Percentiles rank a stretch among this genome's conserved stretches.
Conservation (phyloP, 129 eudicot genomes). For the Scalesia atractyloides region DNA sequence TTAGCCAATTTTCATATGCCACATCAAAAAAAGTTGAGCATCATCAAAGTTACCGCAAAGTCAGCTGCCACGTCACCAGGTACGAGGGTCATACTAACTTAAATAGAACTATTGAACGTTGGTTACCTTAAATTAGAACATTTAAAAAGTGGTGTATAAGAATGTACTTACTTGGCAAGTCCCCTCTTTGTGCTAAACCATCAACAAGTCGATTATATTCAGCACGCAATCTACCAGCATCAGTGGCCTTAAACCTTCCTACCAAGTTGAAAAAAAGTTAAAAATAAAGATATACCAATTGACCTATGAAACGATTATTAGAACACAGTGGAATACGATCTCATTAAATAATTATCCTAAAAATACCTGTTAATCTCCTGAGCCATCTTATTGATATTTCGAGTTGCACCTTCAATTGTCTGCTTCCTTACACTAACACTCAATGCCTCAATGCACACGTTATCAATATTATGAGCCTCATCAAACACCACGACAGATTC, state of each 20-base stretch:
- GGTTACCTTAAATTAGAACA: neutral
- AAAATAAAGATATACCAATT: slow-evolving; percentile 22
- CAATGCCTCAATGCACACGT: slow-evolving; percentile 96
- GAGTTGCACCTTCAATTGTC: slow-evolving; percentile 92
- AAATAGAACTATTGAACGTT: neutral
- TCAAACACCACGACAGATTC: slow-evolving; percentile 97
- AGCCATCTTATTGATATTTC: slow-evolving; percentile 79
- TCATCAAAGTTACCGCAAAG: neutral
- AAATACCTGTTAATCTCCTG: slow-evolving; percentile 87
- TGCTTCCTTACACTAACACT: slow-evolving; percentile 93
- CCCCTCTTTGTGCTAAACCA: slow-evolving; percentile 90
- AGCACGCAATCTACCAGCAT: slow-evolving; percentile 87
- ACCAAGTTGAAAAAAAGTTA: slow-evolving; percentile 56
- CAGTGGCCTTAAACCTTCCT: slow-evolving; percentile 99
- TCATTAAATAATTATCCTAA: slow-evolving; percentile 13
- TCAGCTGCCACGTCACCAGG: neutral
- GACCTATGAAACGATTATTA: neutral
- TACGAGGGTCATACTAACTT: neutral
- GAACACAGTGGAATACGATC: neutral
- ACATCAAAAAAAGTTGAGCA: neutral
- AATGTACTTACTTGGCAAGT: slow-evolving; percentile 63
- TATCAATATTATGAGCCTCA: slow-evolving; percentile 98
- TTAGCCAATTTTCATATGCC: neutral
- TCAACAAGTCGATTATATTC: slow-evolving; percentile 96
- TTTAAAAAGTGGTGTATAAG: slow-evolving; percentile 9